Evolutionary conservation across 805 yeast species (phyloP), one percentile per base, ranked within the genome.

Genomic region (Candida rishiriensis): DNA sequence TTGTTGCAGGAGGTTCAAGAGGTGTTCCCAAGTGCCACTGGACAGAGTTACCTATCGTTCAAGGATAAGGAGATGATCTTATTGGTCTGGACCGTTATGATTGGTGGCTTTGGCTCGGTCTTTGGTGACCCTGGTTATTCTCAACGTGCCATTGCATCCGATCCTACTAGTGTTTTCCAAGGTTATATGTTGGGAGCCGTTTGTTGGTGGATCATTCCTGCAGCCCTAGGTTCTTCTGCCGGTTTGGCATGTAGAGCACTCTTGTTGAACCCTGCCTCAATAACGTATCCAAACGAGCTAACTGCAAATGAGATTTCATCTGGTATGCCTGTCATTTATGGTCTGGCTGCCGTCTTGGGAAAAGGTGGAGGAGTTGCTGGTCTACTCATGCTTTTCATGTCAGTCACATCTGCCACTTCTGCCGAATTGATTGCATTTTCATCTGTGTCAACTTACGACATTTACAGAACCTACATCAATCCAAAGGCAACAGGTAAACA

Each of bases 91-190:
- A 48, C 61, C 3, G 62, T 62, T 7, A 49, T 54, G 38, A 46
- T 88, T 39, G 96, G 96, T 53, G 88, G 88, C 65, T 88, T 57
- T 16, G 48, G 59, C 41, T 46, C 59, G 3, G 62, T 56, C 32
- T 53, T 53, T 41, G 49, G 55, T 28, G 62, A 59, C 40, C 56
- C 55, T 37, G 60, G 60, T 13, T 58, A 55, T 42, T 58, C 66
- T 28, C 72, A 70, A 48, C 65, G 67, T 52, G 71, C 73, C 10
- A 65, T 69, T 45, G 72, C 73, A 13, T 56, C 73, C 1, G 53
- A 57, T 29, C 56, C 72, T 10, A 52, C 47, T n/a, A 54, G 61
- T 34, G 66, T 65, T 2, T 57, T 68, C 17, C 34, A 34, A 9
- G 73, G 72, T 10, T 69, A 70, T 44, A 44, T 65, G 32, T 36